Evolutionary conservation across 2,329 filamentous ascomycete species (phyloP), one percentile per base, ranked within the genome.

Genomic region (Aschersonia sp.): DNA sequence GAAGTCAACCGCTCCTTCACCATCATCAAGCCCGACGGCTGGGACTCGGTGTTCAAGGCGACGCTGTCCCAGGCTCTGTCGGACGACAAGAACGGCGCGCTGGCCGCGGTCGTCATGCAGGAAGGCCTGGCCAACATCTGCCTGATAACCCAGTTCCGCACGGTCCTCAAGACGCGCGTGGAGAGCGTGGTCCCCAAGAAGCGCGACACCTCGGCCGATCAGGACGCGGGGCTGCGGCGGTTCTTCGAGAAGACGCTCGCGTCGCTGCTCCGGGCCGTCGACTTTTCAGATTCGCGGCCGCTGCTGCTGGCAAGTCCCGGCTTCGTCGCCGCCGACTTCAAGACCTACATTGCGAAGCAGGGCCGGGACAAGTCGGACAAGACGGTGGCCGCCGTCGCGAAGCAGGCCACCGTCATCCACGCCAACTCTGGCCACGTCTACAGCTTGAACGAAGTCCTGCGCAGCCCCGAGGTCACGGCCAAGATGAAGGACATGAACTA

Each of bases 51-150:
- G 9, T 86, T 89, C 4, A 69, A 83, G 44, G 81, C 85, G 50
- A 83, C 85, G 43, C 74, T 98, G 9, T 72, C 77, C 48, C 87
- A 95, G 61, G 83, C 88, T 1, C 74, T 90, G 11, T 81, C 86
- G 56, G 79, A 85, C 55, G 83, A 87, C 53, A 81, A 83, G 58
- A 81, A 84, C 51, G 88, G 87, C 1, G 84, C 90, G 51, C 75
- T 94, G 14, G 87, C 88, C 48, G 90, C 92, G 0, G 83, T 97
- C 1, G 85, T 97, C 30, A 90, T 98, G 84, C 86, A 94, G 57
- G 90, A 97, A 58, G 84, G 85, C 12, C 64, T 85, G 12, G 84
- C 87, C 49, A 87, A 89, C 62, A 84, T 92, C 53, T 90, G 85
- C 62, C 72, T 89, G 29, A 84, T 92, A 48, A 89, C 84, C 3